Evolutionary conservation across 139 green algal genomes (phyloP), one percentile per base, ranked within the genome.

Genomic region (Tetraselmis chui): DNA sequence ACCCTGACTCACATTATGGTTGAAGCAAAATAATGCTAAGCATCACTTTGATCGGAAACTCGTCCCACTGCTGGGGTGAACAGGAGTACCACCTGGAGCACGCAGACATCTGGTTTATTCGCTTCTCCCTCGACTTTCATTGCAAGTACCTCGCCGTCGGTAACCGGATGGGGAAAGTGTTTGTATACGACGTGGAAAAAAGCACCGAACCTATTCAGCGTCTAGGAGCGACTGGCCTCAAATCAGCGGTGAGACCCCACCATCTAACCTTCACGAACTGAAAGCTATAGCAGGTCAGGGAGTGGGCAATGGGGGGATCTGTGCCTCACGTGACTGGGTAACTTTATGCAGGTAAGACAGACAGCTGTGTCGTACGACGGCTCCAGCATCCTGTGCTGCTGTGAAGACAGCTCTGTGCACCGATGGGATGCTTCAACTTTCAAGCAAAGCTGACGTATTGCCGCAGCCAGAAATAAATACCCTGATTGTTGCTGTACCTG

Each of bases 91-190:
- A 79, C 0, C 82, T 94, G 79, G 78, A 85, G 23, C 81, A 86
- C 18, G 82, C 59, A 2, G 77, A 88, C 26, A 83, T 93, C 67
- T 96, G 93, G 93, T 96, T 91, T 80, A 79, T 96, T 77, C 88
- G 92, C 31, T 95, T 96, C 78, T 85, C 83, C 0, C 67, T 92
- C 22, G 83, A 94, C 59, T 77, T 84, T 1, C 11, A n/a, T 27
- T 85, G 84, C 29, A 59, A 29, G 0, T 24, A 89, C 58, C 77
- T 96, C 84, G 93, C 90, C 0, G 90, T 87, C 31, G 93, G 93
- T 28, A 93, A 90, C 59, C 82, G 28, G 1, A 80, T 31, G 0
- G 93, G 92, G 1, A 76, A 58, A 25, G 80, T 91, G 30, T 87
- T 86, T 31, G 1, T 92, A 5, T 95, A 83, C 77, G 74, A 92